A percentile compares a stretch with the other conserved stretches of the same genome.
phyloP scores from a whole-genome alignment of 352 stramenopile species.

The Pythium chondricola region DNA sequence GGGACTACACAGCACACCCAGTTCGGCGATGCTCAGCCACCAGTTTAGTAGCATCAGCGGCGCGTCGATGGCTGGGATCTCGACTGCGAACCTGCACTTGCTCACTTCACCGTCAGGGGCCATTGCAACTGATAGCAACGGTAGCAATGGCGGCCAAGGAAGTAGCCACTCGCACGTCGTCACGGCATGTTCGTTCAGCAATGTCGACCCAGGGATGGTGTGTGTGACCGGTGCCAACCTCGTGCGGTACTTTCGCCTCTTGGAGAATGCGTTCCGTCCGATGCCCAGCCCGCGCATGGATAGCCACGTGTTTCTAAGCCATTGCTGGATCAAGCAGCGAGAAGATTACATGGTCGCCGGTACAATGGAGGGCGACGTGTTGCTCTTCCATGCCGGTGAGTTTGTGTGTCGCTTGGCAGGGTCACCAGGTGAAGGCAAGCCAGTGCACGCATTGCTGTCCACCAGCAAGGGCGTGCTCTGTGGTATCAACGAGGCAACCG shows the following conservation, averaged over 20 bases:
- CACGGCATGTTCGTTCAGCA: constrained; percentile 83
- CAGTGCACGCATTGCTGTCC: constrained; percentile 53
- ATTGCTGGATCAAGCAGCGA: constrained; percentile 87
- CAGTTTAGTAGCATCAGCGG: constrained; percentile 27
- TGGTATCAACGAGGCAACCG: constrained; percentile 55
- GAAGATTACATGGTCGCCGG: constrained; percentile 87
- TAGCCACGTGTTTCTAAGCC: constrained; percentile 64
- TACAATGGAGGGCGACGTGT: constrained; percentile 72
- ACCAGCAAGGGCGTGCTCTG: constrained; percentile 78
- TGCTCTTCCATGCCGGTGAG: constrained; percentile 83
- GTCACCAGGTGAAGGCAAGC: constrained; percentile 42
- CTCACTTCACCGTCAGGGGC: constrained; percentile 2
- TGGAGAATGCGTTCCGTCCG: constrained; percentile 79
- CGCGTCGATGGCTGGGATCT: constrained; percentile 15
- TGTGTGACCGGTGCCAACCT: constrained; percentile 77
- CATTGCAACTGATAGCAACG: background rate
- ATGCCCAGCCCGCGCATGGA: constrained; percentile 80
- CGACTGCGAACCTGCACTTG: constrained; percentile 20
- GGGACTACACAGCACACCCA: constrained; percentile 30
- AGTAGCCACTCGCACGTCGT: constrained; percentile 28
- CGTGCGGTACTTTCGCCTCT: constrained; percentile 89
- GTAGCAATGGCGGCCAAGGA: background rate
- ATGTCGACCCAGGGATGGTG: constrained; percentile 82
- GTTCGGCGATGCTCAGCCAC: constrained; percentile 34
- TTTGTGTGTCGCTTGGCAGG: constrained; percentile 48